Evolutionary conservation across 768 basidiomycete genomes (phyloP), one percentile per base, ranked within the genome.

Genomic region (Phallus indusiatus): DNA sequence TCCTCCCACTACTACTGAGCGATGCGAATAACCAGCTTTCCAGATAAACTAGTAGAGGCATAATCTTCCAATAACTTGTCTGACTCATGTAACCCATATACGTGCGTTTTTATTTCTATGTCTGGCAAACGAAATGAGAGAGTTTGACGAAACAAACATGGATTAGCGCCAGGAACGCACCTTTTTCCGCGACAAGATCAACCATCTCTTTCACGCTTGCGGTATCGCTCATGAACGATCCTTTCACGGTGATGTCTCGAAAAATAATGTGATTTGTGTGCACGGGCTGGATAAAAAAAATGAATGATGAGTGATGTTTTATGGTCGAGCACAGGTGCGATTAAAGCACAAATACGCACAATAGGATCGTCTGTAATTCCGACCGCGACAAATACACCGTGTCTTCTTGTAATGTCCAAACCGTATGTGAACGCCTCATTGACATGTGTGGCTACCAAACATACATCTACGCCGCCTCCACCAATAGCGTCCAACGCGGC

Each of bases 191-290:
- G 12, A 56, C 55, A 17, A 56, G 36, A 46, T 21, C 55, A 22
- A 56, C 55, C 55, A 56, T 56, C 18, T 56, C 55, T 21, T 56
- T 56, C 11, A 21, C 33, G 34, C n/a, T 21, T 42, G 37, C 37
- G 2, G 55, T 18, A 46, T 35, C 47, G 20, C 36, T 21, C 21
- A 56, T 36, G 17, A 10, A 21, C 36, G 55, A 4, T 22, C 55
- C 42, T 47, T 56, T 56, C 8, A 56, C 10, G 11, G 55, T 56
- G 34, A 56, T 36, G 42, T 56, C 34, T 17, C 55, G 55, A 36
- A 46, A 18, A 46, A 56, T 47, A 20, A 56, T 10, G 22, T 56
- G 36, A 35, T 16, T 56, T 21, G 21, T 46, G 21, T 56, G 55
- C 9, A 56, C 55, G 14, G 33, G 34, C 55, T 56, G 42, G 28